phyloP scores from a whole-genome alignment of 1,284 basidiomycete species.

The Pseudozyma hubeiensis region DNA sequence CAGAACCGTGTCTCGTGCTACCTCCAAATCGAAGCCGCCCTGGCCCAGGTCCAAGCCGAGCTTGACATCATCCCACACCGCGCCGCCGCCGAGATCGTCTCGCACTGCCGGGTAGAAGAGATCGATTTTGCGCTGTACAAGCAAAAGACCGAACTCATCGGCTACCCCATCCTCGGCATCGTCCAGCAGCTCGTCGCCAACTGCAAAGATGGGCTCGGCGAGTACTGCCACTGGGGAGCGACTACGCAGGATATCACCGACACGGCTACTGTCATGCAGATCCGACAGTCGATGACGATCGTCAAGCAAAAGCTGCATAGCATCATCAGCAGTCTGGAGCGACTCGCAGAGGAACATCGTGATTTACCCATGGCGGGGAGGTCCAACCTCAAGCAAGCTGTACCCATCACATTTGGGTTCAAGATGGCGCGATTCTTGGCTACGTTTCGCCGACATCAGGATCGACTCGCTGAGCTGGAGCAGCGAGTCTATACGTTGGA shows the following conservation, averaged over 20 bases:
- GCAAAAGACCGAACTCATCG: conserved; percentile 10
- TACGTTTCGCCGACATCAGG: conserved; percentile 5
- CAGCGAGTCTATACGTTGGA: conserved; percentile 7
- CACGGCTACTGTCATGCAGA: conserved; percentile 7
- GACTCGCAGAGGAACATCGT: background rate
- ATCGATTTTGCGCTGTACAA: conserved; percentile 7
- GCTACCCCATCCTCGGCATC: conserved; percentile 7
- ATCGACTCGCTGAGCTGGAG: conserved; percentile 2
- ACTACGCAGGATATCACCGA: conserved; percentile 8
- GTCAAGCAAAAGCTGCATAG: background rate
- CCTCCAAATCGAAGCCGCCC: conserved; percentile 5
- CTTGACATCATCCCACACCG: conserved; percentile 2
- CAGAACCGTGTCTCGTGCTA: conserved; percentile 7
- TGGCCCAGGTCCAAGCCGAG: conserved; percentile 3
- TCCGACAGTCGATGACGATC: background rate
- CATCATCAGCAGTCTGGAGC: conserved; percentile 1
- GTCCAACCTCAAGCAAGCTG: conserved; percentile 5
- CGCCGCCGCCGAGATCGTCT: conserved; percentile 2
- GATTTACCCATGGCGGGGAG: conserved; percentile 1
- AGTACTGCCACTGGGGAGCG: conserved; percentile 7
- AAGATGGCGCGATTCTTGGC: conserved; percentile 10
- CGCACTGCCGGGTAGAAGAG: conserved; percentile 4
- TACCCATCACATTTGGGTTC: conserved; percentile 6
- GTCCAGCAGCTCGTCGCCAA: conserved; percentile 8
- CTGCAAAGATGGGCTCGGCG: conserved; percentile 6